Evolutionary conservation across 2,329 filamentous ascomycete species (phyloP).

Genomic region (Fusarium vanettenii): DNA sequence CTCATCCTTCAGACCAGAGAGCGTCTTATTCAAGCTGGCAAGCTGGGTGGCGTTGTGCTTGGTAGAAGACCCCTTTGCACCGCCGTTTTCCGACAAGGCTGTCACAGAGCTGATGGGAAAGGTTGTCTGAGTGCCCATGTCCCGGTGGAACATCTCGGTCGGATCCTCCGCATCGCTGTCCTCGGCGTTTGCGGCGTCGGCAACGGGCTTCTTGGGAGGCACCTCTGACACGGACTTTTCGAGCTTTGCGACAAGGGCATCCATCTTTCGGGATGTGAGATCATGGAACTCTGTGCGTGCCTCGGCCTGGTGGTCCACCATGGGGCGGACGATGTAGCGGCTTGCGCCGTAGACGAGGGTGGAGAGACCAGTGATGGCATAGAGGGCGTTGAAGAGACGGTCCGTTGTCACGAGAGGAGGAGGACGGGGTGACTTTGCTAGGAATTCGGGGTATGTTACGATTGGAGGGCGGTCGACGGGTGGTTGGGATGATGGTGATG

Average conservation of each 20-base stretch:
- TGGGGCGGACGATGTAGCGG: slow-evolving; percentile 74
- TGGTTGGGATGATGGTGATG: slow-evolving; percentile 34
- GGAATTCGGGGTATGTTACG: slow-evolving; percentile 78
- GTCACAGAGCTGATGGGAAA: slow-evolving; percentile 39
- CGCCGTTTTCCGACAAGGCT: slow-evolving; percentile 12
- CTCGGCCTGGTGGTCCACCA: slow-evolving; percentile 64
- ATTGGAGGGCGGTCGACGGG: slow-evolving; percentile 67
- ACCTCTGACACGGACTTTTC: slow-evolving; percentile 71
- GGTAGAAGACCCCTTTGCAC: slow-evolving; percentile 41
- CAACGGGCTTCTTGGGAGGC: slow-evolving; percentile 52
- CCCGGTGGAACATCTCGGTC: slow-evolving; percentile 83
- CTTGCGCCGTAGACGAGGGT: slow-evolving; percentile 77
- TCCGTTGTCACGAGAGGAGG: slow-evolving; percentile 72
- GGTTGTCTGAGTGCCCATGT: slow-evolving; percentile 83
- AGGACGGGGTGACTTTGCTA: slow-evolving; percentile 65
- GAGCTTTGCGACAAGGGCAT: slow-evolving; percentile 61
- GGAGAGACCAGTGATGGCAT: slow-evolving; percentile 68
- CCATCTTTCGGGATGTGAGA: slow-evolving; percentile 59
- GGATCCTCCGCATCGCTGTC: slow-evolving; percentile 70
- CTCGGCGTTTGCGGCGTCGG: slow-evolving; percentile 44
- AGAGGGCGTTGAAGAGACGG: slow-evolving; percentile 69
- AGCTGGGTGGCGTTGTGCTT: slow-evolving; percentile 58
- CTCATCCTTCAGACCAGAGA: slow-evolving; percentile 58
- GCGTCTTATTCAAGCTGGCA: slow-evolving; percentile 53
- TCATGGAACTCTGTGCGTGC: slow-evolving; percentile 65